A percentile compares a stretch with the other conserved stretches of the same genome.
Evolutionary conservation across 805 yeast genomes (phyloP).

Genomic region (Ogataea parapolymorpha): DNA sequence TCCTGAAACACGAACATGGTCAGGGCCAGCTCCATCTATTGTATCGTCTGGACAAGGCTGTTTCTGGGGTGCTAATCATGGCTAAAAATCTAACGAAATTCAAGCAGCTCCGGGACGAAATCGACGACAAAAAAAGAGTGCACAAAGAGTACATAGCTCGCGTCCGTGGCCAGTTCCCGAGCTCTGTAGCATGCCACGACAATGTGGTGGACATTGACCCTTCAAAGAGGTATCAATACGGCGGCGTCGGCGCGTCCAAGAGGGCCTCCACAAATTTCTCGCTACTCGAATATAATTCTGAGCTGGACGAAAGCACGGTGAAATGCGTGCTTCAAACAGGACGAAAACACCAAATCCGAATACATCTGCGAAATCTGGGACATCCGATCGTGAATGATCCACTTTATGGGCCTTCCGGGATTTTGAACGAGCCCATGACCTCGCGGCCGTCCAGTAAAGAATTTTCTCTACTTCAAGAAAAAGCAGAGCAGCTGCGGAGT

Average conservation of each 20-base stretch:
- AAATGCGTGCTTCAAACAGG: constrained; percentile 47
- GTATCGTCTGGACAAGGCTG: constrained; percentile 50
- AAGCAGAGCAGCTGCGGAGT: constrained; percentile 11
- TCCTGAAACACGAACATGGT: constrained; percentile 33
- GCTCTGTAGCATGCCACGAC: constrained; percentile 28
- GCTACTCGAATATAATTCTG: constrained; percentile 25
- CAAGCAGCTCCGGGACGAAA: constrained; percentile 29
- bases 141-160: constrained; percentile 43
- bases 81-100: constrained; percentile 34
- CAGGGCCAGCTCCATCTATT: constrained; percentile 30
- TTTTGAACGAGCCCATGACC: constrained; percentile 4
- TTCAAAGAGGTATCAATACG: constrained; percentile 21
- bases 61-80: constrained; percentile 48
- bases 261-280: constrained; percentile 21
- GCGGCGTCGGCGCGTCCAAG: constrained; percentile 18
- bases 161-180: constrained; percentile 39
- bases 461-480: constrained; percentile 13
- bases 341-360: constrained; percentile 52
- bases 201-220: constrained; percentile 32
- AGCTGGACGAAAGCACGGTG: constrained; percentile 37
- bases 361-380: constrained; percentile 47
- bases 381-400: constrained; percentile 34
- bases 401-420: constrained; percentile 21
- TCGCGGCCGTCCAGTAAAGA: constrained; percentile 7
- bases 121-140: constrained; percentile 3